Evolutionary conservation across 768 basidiomycete genomes (phyloP), one percentile per base, ranked within the genome.

Genomic region (Amanita pseudoporphyria): DNA sequence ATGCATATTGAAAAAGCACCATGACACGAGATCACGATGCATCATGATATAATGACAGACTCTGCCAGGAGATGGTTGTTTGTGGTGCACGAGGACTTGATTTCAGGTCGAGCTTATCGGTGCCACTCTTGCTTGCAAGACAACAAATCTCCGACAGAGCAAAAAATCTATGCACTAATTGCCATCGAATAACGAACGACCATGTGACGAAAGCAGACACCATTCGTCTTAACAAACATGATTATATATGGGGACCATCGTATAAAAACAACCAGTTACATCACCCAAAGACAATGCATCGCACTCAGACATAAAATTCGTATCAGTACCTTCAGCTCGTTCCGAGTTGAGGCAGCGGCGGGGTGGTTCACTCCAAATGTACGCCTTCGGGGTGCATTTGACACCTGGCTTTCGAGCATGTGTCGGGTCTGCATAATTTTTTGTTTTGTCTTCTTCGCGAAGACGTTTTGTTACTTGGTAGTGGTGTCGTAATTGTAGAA

Each of bases 361-460:
- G 24, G 44, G 26, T n/a, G 30, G 12, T n/a, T 31, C 18, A 18
- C 26, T 21, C 44, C n/a, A n/a, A n/a, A n/a, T n/a, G n/a, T n/a
- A 47, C 38, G 35, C 9, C 35, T 36, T 47, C n/a, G n/a, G n/a
- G n/a, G 18, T 2, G 45, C 35, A 47, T 26, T 12, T 14, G 32
- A 37, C 32, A 16, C 44, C 19, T 45, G 44, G 32, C 44, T 33
- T 16, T 44, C 43, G 43, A 30, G 43, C 31, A 9, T 42, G 31
- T 12, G 30, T 45, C 18, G 7, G 38, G n/a, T 38, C 58, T 57
- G 64, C 63, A 56, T 50, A 67, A 67, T 67, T 65, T 67, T 66
- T 68, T 54, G 52, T 33, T 36, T 7, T 47, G 40, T 62, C 63
- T 63, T 66, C 64, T 63, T 70, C 58, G 62, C 45, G 66, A 64